Base-by-base conservation (phyloP, 139 green algal species). In the Auxenochlorella pyrenoidosa region DNA sequence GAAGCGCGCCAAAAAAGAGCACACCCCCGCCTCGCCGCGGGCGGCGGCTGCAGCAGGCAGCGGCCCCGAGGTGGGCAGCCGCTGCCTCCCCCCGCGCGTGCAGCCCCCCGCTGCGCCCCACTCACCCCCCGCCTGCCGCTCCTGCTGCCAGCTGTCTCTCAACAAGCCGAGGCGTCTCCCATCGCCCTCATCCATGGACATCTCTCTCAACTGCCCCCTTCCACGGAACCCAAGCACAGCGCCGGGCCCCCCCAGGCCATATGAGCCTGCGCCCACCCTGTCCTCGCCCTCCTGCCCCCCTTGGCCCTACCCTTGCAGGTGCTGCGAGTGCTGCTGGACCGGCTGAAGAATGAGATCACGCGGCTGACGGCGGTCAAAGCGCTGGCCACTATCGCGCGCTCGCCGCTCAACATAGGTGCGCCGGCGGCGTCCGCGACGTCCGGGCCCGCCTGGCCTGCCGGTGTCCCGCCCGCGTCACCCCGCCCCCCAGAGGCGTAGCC, bases 271-370 rank as follows among this genome's bases (percentile, higher is more conserved):
- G n/a, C 24, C 22, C 59, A 30, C 59, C 22, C 65, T 2, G 26
- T 36, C 44, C 24, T 40, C 38, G 16, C 1, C 58, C 22, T 38
- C 2, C 26, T 24, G 30, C 26, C 43, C 47, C 0, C 32, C n/a
- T 0, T 44, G 28, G 24, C 58, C 58, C 58, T 32, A 3, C 70
- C 38, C 68, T 41, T 2, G 36, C 73, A 92, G 89, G 80, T 92
- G 66, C 63, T 98, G 85, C 79, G 88, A 26, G 65, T 97, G 75
- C 89, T 99, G 84, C 90, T 99, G 82, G 95, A 99, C 19, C 92
- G 96, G 26, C 87, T 98, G 89, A 91, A 90, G 47, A 99, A 98
- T 85, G 97, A 99, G 86, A 96, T 96, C 41, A 99, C 97, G 0
- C 93, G 97, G 18, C 92, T 98, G 60, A 87, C 95, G 4, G 95